Percentiles rank a stretch among this genome's conserved stretches.
Evolutionary conservation across 768 basidiomycete species (phyloP).

Genomic region (Termitomyces sp.): DNA sequence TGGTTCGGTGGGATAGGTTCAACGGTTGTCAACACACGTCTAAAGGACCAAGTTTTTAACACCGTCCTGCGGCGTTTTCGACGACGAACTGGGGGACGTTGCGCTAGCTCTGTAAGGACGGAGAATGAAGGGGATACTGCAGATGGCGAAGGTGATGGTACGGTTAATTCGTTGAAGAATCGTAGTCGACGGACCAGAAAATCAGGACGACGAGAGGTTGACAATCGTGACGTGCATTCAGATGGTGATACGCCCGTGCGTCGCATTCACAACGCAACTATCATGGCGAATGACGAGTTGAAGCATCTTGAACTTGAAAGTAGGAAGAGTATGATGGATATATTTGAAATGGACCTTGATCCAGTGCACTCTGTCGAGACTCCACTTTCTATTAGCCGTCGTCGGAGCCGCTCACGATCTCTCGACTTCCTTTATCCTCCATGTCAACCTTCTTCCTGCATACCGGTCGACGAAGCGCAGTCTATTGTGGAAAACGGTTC

Average conservation of each 20-base stretch:
- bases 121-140: constrained; percentile 57
- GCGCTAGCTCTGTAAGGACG: constrained; percentile 32
- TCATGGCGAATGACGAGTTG: constrained; percentile 30
- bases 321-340: constrained; percentile 25
- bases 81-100: constrained; percentile 43
- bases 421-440: constrained; percentile 28
- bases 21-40: constrained; percentile 88
- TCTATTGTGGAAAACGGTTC: constrained; percentile 31
- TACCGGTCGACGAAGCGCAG: constrained; percentile 18
- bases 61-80: constrained; percentile 77
- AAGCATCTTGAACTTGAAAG: constrained; percentile 24
- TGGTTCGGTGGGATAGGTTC: constrained; percentile 89
- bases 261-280: constrained; percentile 63
- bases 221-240: constrained; percentile 36
- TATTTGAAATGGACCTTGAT: constrained; percentile 45
- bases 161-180: constrained; percentile 20
- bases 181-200: constrained; percentile 31
- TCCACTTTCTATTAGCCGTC: constrained; percentile 35
- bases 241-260: constrained; percentile 39
- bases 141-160: constrained; percentile 33
- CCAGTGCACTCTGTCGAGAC: constrained; percentile 14
- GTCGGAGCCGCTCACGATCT: constrained; percentile 42
- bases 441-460: constrained; percentile 21
- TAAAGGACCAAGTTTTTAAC: constrained; percentile 95
- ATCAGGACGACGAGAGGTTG: constrained; percentile 38